These are phyloP conservation scores for Hymenoscyphus occultus DNA, from an alignment of 2,329 filamentous ascomycete genomes.

Conservation along the genomic window DNA sequence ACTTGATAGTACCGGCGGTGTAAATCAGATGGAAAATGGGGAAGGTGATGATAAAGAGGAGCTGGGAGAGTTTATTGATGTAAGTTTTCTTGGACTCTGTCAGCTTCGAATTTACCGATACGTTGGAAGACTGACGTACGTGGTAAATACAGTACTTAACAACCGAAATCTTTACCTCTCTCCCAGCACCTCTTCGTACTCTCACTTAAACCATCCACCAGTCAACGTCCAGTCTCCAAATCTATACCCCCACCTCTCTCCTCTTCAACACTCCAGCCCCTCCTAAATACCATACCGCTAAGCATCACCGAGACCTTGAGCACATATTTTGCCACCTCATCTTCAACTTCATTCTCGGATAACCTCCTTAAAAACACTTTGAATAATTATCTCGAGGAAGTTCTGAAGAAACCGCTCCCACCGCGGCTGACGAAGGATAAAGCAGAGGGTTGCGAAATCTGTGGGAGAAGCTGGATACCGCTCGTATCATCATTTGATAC, in stretches of 20 bases:
- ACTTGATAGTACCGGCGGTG: too few relatives aligned
- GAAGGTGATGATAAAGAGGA: conserved; percentile 49
- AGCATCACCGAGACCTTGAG: conserved; percentile 63
- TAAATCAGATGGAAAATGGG: conserved; percentile 15
- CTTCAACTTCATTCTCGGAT: conserved; percentile 43
- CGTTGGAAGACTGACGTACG: neutral
- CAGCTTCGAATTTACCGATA: too few relatives aligned
- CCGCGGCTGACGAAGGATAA: conserved; percentile 54
- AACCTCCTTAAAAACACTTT: conserved; percentile 63
- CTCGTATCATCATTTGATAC: conserved; percentile 84
- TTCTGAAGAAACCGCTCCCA: conserved; percentile 61
- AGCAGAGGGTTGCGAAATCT: conserved; percentile 69
- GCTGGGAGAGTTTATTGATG: conserved; percentile 68
- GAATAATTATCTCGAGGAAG: conserved; percentile 56
- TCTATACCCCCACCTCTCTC: conserved; percentile 58
- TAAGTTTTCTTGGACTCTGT: conserved; percentile 12
- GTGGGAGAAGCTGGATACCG: conserved; percentile 68
- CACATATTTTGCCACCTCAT: conserved; percentile 50
- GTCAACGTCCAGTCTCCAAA: conserved; percentile 48
- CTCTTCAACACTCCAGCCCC: conserved; percentile 34
- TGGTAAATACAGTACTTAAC: conserved; percentile 60
- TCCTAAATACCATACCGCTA: conserved; percentile 51
- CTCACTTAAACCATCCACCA: conserved; percentile 59
- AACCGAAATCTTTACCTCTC: conserved; percentile 60
- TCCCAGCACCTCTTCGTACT: conserved; percentile 59